A percentile compares a stretch with the other conserved stretches of the same genome.
Conservation (phyloP, 371 early-diverging fungal species). For the Haplosporangium sp. region DNA sequence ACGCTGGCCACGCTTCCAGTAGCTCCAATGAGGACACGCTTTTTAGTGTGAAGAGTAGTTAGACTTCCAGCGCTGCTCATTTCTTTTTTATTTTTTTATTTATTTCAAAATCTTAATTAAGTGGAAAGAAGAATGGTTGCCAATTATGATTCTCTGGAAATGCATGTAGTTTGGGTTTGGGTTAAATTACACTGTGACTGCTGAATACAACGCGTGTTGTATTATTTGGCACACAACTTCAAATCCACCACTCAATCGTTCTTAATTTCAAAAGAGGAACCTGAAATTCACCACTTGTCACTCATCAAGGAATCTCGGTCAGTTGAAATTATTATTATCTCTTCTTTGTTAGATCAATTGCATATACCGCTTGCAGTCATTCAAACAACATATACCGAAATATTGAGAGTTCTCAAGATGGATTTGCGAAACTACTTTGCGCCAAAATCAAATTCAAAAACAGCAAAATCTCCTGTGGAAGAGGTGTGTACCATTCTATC, state of each 20-base stretch:
- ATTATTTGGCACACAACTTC: no score
- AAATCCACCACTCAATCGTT: no score
- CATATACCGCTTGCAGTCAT: not conserved
- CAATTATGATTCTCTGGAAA: not conserved
- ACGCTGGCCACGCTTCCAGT: constrained; percentile 94
- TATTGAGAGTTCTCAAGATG: constrained; percentile 19
- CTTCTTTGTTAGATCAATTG: not conserved
- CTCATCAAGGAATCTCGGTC: not conserved
- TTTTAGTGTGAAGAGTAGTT: constrained; percentile 28
- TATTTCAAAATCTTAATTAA: not conserved
- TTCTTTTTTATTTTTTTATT: not conserved
- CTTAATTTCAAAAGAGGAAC: no score
- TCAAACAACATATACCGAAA: not conserved
- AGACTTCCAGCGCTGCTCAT: constrained; percentile 5
- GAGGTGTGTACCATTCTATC: constrained; percentile 11
- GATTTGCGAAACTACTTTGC: constrained; percentile 54
- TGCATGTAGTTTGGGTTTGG: no score
- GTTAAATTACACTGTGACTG: no score
- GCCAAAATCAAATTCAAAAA: constrained; percentile 33
- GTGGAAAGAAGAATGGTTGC: not conserved
- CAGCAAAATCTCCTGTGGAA: constrained; percentile 8
- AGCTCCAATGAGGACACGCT: constrained; percentile 80
- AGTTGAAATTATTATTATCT: not conserved
- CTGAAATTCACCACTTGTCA: not conserved
- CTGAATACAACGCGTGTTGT: no score